A percentile compares a stretch with the other conserved stretches of the same genome.
Evolutionary conservation across 1,284 basidiomycete species (phyloP).

Genomic region (Ceratobasidium sp.): DNA sequence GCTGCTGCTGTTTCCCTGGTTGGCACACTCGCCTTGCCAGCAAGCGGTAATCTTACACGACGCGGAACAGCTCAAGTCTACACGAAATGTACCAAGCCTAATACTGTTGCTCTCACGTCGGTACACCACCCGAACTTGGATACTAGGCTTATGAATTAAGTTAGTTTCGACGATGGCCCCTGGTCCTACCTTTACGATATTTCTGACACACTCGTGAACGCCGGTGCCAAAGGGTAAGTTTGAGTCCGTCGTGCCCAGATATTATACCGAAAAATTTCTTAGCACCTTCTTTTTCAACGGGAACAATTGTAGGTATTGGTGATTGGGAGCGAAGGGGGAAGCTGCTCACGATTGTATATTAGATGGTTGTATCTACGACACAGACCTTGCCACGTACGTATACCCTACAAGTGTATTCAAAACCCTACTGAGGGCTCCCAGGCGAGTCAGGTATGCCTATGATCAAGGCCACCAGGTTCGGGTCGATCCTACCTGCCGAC

Average conservation of each 20-base stretch:
- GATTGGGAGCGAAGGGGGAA: too few relatives aligned
- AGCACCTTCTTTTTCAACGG: conserved; percentile 26
- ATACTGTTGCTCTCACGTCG: conserved; percentile 46
- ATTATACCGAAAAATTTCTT: background rate
- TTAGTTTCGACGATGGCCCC: conserved; percentile 47
- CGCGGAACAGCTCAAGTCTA: conserved; percentile 39
- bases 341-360: background rate
- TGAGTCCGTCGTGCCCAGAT: background rate
- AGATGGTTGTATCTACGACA: conserved; percentile 46
- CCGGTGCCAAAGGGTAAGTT: conserved; percentile 44
- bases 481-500: conserved; percentile 8
- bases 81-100: conserved; percentile 42
- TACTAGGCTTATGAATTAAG: background rate
- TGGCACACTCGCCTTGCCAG: conserved; percentile 24
- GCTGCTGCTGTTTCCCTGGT: background rate
- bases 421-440: background rate
- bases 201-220: conserved; percentile 26
- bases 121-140: background rate
- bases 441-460: conserved; percentile 35
- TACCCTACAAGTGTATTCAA: background rate
- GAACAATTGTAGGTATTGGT: conserved; percentile 23
- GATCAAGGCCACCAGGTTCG: conserved; percentile 44
- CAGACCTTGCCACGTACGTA: conserved; percentile 32
- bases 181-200: conserved; percentile 35
- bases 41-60: background rate